A percentile compares a stretch with the other conserved stretches of the same genome.
Conservation (phyloP, 2,329 filamentous ascomycete genomes). For the Stagonosporopsis tanaceti region DNA sequence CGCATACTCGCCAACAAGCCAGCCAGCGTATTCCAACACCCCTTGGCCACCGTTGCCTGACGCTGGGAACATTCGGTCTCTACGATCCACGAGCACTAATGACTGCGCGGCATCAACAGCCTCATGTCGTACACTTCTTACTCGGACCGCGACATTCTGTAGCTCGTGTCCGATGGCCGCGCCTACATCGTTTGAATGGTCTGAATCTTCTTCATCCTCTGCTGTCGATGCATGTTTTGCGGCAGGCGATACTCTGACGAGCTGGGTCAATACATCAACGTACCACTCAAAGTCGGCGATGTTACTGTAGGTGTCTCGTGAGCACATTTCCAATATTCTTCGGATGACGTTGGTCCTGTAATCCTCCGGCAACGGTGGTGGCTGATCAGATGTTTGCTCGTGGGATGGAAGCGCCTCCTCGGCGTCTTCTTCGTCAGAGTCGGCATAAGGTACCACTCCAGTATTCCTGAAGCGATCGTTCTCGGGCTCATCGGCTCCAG, state of each 20-base stretch:
- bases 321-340: slow-evolving; percentile 87
- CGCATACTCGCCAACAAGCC: slow-evolving; percentile 90
- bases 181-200: slow-evolving; percentile 59
- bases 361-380: slow-evolving; percentile 78
- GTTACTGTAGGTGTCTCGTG: slow-evolving; percentile 84
- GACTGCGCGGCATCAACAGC: slow-evolving; percentile 84
- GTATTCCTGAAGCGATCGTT: slow-evolving; percentile 56
- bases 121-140: slow-evolving; percentile 80
- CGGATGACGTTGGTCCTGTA: slow-evolving; percentile 85
- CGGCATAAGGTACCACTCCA: slow-evolving; percentile 58
- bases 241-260: slow-evolving; percentile 74
- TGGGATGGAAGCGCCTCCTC: slow-evolving; percentile 63
- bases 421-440: slow-evolving; percentile 65
- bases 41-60: slow-evolving; percentile 63
- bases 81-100: slow-evolving; percentile 70
- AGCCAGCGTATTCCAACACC: slow-evolving; percentile 78
- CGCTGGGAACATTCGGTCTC: slow-evolving; percentile 64
- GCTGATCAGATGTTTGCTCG: slow-evolving; percentile 57
- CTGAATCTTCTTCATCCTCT: slow-evolving; percentile 42
- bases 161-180: slow-evolving; percentile 83
- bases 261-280: slow-evolving; percentile 84
- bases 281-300: slow-evolving; percentile 97
- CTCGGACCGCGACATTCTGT: slow-evolving; percentile 89
- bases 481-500: slow-evolving; percentile 54
- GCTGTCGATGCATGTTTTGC: slow-evolving; percentile 37